Evolutionary conservation across 805 yeast species (phyloP).

Genomic region (Saturnispora mendoncae): DNA sequence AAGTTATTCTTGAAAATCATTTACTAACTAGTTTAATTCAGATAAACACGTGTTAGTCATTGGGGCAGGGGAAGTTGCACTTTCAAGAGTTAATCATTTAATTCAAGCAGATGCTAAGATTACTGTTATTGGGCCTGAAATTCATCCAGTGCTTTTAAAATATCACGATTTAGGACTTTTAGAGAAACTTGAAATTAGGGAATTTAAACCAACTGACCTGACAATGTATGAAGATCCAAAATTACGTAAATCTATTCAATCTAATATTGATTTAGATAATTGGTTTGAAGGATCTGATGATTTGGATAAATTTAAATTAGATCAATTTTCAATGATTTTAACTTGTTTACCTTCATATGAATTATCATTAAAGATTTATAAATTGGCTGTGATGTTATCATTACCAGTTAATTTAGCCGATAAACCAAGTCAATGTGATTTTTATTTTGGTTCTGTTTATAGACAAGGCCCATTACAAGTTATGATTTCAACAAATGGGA

Average conservation of each 20-base stretch:
- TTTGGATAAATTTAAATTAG: conserved; percentile 29
- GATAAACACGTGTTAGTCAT: conserved; percentile 59
- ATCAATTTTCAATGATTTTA: conserved; percentile 53
- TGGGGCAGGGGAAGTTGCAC: conserved; percentile 75
- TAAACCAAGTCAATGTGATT: conserved; percentile 76
- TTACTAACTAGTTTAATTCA: conserved; percentile 9
- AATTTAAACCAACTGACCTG: conserved; percentile 41
- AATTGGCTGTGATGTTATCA: conserved; percentile 34
- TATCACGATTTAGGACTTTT: conserved; percentile 35
- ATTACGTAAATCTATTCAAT: conserved; percentile 5
- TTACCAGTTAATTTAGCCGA: conserved; percentile 75
- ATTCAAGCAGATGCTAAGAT: conserved; percentile 62
- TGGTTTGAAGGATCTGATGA: conserved; percentile 15
- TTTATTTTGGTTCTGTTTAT: conserved; percentile 74
- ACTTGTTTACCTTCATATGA: conserved; percentile 69
- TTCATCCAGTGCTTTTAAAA: conserved; percentile 29
- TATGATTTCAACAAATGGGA: conserved; percentile 78
- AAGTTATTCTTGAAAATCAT: neutral
- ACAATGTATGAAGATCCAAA: conserved; percentile 36
- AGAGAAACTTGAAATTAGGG: conserved; percentile 33
- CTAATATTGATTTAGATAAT: conserved; percentile 4
- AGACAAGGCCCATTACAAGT: conserved; percentile 66
- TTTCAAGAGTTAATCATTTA: conserved; percentile 57
- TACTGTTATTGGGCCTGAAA: conserved; percentile 44
- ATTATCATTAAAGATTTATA: conserved; percentile 48